Evolutionary conservation across 2,329 filamentous ascomycete genomes (phyloP).

Genomic region (Proliferodiscus dingleyae): DNA sequence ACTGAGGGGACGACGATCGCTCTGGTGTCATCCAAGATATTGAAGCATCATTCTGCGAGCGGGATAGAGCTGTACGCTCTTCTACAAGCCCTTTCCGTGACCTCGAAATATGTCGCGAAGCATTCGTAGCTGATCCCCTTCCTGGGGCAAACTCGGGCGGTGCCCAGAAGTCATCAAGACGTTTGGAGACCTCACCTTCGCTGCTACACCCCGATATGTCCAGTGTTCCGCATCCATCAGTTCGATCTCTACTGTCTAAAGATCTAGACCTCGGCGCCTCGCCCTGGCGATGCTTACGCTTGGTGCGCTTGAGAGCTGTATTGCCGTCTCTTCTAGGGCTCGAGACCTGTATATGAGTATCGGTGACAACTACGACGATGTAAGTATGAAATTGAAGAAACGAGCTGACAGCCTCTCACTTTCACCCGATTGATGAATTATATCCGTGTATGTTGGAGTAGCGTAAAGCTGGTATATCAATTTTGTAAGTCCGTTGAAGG

Average conservation of each 20-base stretch:
- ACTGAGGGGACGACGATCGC: neutral
- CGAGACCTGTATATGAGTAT: constrained; percentile 13
- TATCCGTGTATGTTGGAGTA: constrained; percentile 5
- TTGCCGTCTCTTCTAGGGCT: constrained; percentile 14
- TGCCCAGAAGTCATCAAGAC: constrained; percentile 18
- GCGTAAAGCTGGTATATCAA: neutral
- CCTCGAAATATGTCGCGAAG: neutral
- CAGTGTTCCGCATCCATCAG: constrained; percentile 5
- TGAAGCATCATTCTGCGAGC: neutral
- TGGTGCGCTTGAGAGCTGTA: constrained; percentile 19
- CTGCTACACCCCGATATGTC: constrained; percentile 11
- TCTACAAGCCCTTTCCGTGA: neutral
- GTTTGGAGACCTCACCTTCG: constrained; percentile 13
- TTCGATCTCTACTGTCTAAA: constrained; percentile 1
- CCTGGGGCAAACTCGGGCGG: constrained; percentile 16
- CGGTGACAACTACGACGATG: constrained; percentile 14
- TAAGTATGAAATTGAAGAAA: neutral
- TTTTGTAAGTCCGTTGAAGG: neutral
- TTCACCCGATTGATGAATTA: constrained; percentile 7
- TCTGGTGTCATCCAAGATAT: neutral
- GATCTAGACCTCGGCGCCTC: constrained; percentile 9
- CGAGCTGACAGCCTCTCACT: constrained; percentile 3
- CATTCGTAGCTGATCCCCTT: neutral
- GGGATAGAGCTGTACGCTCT: neutral
- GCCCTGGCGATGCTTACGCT: constrained; percentile 2